Conservation (phyloP, 345 rosid genomes). For the Nephelium lappaceum region DNA sequence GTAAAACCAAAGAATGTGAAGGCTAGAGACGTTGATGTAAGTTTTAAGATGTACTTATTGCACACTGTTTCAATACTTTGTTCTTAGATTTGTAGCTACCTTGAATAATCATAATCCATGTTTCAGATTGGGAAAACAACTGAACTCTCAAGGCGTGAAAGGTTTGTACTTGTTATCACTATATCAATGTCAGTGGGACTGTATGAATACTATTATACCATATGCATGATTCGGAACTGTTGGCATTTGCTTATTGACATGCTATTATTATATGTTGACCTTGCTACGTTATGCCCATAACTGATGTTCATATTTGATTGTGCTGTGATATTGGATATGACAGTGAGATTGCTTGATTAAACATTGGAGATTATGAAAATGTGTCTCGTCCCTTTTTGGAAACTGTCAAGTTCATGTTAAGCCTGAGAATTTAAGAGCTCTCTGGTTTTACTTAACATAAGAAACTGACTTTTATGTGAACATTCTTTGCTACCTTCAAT, state of each 20-base stretch:
- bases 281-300: neutral
- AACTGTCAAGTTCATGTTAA: neutral
- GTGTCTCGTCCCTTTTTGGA: neutral
- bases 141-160: conserved; percentile 97
- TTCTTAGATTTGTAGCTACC: neutral
- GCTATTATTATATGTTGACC: neutral
- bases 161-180: conserved; percentile 46
- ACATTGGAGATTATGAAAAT: neutral
- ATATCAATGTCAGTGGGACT: conserved; percentile 11
- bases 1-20: conserved; percentile 64
- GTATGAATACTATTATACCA: neutral
- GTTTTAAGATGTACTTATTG: conserved; percentile 18
- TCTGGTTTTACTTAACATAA: neutral
- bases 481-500: neutral
- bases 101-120: neutral
- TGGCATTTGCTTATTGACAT: neutral
- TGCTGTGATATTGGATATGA: neutral
- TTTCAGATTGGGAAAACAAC: conserved; percentile 72
- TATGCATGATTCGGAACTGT: neutral
- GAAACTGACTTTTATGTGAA: neutral
- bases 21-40: conserved; percentile 79
- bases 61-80: neutral
- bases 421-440: neutral
- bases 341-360: neutral
- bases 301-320: neutral